Conservation (phyloP, 2,329 filamentous ascomycete genomes). For the Ophioceras dolichostomum region DNA sequence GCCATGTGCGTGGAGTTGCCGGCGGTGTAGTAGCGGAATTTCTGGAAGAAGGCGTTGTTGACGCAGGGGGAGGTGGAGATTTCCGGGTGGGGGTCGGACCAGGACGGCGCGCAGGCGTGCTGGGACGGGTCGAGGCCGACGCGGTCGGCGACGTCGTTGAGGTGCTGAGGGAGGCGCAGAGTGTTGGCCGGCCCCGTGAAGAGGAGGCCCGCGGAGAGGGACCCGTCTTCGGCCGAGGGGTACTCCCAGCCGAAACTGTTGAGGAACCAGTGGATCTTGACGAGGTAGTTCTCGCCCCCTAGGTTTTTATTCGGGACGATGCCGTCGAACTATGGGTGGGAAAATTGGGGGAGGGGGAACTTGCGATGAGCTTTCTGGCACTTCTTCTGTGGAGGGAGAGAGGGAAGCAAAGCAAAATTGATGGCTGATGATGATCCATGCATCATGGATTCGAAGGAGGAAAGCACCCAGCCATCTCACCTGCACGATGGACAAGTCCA, state of each 20-base stretch:
- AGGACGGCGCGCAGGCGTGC: neutral
- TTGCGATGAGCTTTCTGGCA: neutral
- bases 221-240: neutral
- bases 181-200: neutral
- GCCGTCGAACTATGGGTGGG: constrained; percentile 1
- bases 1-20: neutral
- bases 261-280: constrained; percentile 1
- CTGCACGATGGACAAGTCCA: neutral
- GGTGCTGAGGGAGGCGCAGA: neutral
- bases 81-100: too few relatives aligned
- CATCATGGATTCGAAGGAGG: neutral
- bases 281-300: neutral
- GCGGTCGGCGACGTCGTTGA: constrained; percentile 1
- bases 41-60: constrained; percentile 1
- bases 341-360: neutral
- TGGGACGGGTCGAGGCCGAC: constrained; percentile 1
- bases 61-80: neutral
- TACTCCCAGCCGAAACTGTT: constrained; percentile 3
- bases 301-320: neutral
- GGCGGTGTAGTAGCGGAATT: neutral
- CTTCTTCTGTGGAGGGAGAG: too few relatives aligned
- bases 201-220: neutral
- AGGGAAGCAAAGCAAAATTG: neutral
- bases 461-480: neutral
- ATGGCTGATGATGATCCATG: neutral